phyloP scores from a whole-genome alignment of 805 yeast species.

The Wickerhamomyces bovis region DNA sequence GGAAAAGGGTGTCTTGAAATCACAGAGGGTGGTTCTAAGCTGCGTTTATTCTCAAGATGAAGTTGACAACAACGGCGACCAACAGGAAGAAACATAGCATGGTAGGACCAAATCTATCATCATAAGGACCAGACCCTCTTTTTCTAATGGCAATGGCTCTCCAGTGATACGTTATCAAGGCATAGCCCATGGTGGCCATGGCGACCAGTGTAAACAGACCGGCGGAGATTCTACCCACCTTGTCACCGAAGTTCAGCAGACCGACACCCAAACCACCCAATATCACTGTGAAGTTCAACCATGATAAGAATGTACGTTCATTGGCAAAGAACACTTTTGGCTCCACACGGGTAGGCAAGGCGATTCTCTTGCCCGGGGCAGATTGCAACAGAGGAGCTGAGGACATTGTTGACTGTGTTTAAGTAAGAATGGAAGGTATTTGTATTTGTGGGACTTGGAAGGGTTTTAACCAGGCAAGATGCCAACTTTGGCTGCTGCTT shows the following conservation, averaged over 20 bases:
- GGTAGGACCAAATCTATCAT: conserved; percentile 97
- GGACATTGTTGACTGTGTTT: conserved; percentile 38
- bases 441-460: background rate
- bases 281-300: conserved; percentile 98
- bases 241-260: conserved; percentile 91
- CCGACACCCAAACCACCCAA: conserved; percentile 97
- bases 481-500: background rate
- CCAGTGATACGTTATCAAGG: conserved; percentile 96
- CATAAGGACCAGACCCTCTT: conserved; percentile 99
- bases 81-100: conserved; percentile 90
- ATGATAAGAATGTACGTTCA: conserved; percentile 95
- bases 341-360: conserved; percentile 95
- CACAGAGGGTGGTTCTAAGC: conserved; percentile 2
- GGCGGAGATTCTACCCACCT: conserved; percentile 87
- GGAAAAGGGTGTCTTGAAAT: too few relatives aligned
- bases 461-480: background rate
- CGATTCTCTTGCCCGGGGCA: conserved; percentile 84
- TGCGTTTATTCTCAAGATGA: conserved; percentile 54
- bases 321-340: conserved; percentile 99
- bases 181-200: conserved; percentile 96
- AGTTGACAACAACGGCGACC: conserved; percentile 90
- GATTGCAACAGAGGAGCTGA: conserved; percentile 69
- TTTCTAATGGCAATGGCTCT: conserved; percentile 97
- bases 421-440: background rate
- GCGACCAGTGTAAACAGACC: conserved; percentile 92